Evolutionary conservation across 2,329 filamentous ascomycete genomes (phyloP).

Genomic region (Seiridium cupressi): DNA sequence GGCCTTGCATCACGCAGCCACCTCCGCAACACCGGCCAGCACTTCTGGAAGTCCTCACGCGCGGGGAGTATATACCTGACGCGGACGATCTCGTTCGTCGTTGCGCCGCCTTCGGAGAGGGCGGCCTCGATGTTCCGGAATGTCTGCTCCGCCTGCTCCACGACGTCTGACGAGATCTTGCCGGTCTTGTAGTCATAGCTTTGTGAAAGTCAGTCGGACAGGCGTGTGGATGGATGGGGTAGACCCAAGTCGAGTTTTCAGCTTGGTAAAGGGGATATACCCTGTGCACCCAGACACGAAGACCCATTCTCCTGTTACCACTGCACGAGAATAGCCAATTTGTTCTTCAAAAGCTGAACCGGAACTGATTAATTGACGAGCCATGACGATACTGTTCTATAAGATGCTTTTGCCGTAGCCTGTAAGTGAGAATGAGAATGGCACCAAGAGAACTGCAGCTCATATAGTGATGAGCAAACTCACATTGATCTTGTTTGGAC

Average conservation of each 20-base stretch:
- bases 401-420: not conserved
- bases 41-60: conserved; percentile 42
- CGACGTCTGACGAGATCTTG: conserved; percentile 41
- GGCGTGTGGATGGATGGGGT: too few relatives aligned
- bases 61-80: conserved; percentile 52
- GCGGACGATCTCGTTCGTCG: conserved; percentile 45
- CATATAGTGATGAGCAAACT: too few relatives aligned
- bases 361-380: conserved; percentile 42
- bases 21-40: conserved; percentile 47
- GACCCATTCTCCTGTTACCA: conserved; percentile 48
- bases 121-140: conserved; percentile 45
- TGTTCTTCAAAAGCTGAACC: conserved; percentile 50
- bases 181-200: conserved; percentile 52
- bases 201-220: not conserved
- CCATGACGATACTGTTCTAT: conserved; percentile 18
- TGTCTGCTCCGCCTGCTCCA: conserved; percentile 48
- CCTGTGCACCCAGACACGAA: conserved; percentile 56
- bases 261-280: conserved; percentile 23
- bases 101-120: conserved; percentile 40
- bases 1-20: conserved; percentile 50
- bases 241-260: too few relatives aligned
- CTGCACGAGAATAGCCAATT: conserved; percentile 55
- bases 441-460: not conserved
- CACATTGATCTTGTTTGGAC: too few relatives aligned
- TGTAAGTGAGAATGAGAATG: not conserved